Evolutionary conservation across 768 basidiomycete genomes (phyloP), one percentile per base, ranked within the genome.

Genomic region (Termitomyces sp.): DNA sequence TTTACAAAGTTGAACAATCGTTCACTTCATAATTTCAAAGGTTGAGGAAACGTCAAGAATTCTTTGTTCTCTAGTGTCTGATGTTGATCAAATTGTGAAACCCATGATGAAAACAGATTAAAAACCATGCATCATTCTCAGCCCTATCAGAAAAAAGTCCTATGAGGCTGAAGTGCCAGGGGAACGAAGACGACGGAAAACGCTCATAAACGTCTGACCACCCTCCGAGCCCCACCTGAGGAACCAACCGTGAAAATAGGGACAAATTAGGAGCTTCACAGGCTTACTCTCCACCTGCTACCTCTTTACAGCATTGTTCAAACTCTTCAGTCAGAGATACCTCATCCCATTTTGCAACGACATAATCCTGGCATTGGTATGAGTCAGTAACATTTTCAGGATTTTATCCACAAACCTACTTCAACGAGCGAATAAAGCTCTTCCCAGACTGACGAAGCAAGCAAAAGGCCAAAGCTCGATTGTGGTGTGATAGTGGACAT

Each of bases 301-400:
- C 82, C 65, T 88, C 87, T 65, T 82, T 75, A 64, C 86, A 88
- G 63, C 86, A 86, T 60, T 74, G 75, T 66, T 88, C 87, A 63
- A 89, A 88, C 62, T 86, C 86, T 9, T 76, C 74, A 1, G 80
- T 83, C 18, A 73, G 71, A 24, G 83, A 83, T 8, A 89, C 86
- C 56, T 85, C 83, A 44, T 84, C 83, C 87, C 88, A 90, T 63
- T 83, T 81, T n/a, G 86, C 82, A 1, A 90, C 85, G 24, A 90
- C 83, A 59, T 84, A 91, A 66, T 90, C 87, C 81, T 87, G 61
- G 1, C 60, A 50, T 44, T 36, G 62, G 30, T 18, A 56, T 50
- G 50, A 54, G 63, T 18, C 63, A 55, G 48, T 49, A 36, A 38
- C 47, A 14, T 13, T 60, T 49, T 54, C 36, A 58, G 32, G 41